Base-by-base conservation (phyloP, 306 rosid genomes). In the Dryas octopetala region DNA sequence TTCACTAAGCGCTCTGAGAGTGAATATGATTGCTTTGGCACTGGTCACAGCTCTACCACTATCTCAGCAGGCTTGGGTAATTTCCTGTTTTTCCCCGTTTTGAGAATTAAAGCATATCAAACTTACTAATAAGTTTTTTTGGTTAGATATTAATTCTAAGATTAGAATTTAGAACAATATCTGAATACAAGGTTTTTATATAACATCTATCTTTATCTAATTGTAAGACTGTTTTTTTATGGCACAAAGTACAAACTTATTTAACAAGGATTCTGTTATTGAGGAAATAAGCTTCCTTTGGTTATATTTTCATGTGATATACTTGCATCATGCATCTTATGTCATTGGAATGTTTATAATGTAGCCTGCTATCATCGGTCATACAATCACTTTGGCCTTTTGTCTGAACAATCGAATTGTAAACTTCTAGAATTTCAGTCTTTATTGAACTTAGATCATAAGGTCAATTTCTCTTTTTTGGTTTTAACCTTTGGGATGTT, bases 21-120 rank as follows among this genome's bases (percentile, higher is more conserved):
- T 71, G 99, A 95, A 78, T 85, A 58, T 70, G 99, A 95, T 87
- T 84, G 88, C 85, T 95, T 95, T 77, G 99, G 99, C 32, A 86
- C 97, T 44, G 99, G 99, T 78, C 99, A 95, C 54, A 95, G 99
- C 74, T 95, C 99, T 7, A 95, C 99, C 68, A 95, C 97, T n/a
- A 95, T 95, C 78, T 95, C 99, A 40, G 99, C 99, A 4, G 97
- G 99, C 83, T 88, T 92, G 73, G 99, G 99, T 95, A 89, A 79
- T 60, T 83, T 67, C 70, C 68, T 82, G 54, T 1, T 68, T 73
- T 60, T 19, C 70, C 77, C 4, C 71, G 32, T 11, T 62, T 63
- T 75, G 50, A 68, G 13, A 38, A 45, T 44, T 43, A 1, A 4
- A 38, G 9, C 4, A 1, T 15, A 14, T 76, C 45, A 11, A 43